A percentile compares a stretch with the other conserved stretches of the same genome.
Evolutionary conservation across 2,329 filamentous ascomycete genomes (phyloP).

Genomic region (Trichoderma endophyticum): DNA sequence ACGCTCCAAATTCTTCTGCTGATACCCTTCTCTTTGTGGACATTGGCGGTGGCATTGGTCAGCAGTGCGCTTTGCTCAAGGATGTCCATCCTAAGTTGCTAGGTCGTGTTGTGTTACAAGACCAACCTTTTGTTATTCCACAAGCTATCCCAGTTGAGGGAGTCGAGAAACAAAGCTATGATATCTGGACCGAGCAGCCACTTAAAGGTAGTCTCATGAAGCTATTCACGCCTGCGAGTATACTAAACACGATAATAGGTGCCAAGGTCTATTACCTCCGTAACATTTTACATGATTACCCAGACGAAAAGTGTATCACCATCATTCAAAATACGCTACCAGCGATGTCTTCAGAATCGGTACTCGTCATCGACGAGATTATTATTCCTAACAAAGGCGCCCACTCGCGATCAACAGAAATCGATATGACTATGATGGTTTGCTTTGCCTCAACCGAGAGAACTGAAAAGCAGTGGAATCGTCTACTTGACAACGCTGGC

Average conservation of each 20-base stretch:
- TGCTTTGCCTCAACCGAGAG: not conserved
- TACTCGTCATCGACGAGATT: slow-evolving; percentile 29
- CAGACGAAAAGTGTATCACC: slow-evolving; percentile 25
- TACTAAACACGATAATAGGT: slow-evolving; percentile 12
- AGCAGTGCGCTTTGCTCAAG: slow-evolving; percentile 22
- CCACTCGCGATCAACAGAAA: not conserved
- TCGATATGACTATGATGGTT: not conserved
- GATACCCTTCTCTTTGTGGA: slow-evolving; percentile 16
- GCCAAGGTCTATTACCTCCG: slow-evolving; percentile 29
- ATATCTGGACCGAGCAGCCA: slow-evolving; percentile 26
- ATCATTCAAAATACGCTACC: slow-evolving; percentile 23
- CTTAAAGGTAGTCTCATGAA: slow-evolving; percentile 22
- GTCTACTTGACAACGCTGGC: not conserved
- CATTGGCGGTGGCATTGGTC: slow-evolving; percentile 23
- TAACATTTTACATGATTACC: slow-evolving; percentile 29
- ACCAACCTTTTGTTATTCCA: slow-evolving; percentile 23
- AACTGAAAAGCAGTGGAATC: not conserved
- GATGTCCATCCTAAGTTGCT: slow-evolving; percentile 13
- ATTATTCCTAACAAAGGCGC: slow-evolving; percentile 21
- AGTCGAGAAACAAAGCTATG: slow-evolving; percentile 27
- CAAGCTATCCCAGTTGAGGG: slow-evolving; percentile 21
- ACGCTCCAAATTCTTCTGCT: not conserved
- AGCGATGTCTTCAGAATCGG: slow-evolving; percentile 23
- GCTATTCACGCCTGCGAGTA: not conserved
- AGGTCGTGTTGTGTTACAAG: slow-evolving; percentile 25